These are phyloP conservation scores for Nemania sp. DNA, from an alignment of 2,329 filamentous ascomycete genomes.

Conservation along the genomic window DNA sequence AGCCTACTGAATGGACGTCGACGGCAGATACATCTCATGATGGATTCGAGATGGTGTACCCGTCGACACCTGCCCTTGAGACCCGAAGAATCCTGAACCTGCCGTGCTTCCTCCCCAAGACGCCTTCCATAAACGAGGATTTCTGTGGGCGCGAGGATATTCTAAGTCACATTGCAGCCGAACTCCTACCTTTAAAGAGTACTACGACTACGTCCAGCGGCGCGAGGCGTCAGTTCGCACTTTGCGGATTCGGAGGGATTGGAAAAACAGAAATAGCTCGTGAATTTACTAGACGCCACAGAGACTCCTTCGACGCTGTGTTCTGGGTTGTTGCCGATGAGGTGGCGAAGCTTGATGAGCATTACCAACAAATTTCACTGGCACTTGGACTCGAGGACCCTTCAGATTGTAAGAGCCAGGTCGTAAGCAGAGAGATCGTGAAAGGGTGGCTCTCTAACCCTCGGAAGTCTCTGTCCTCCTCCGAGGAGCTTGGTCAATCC, in stretches of 20 bases:
- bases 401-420: neutral
- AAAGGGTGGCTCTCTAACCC: neutral
- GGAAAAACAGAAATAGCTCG: constrained; percentile 20
- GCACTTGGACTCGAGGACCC: neutral
- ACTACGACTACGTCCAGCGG: too few species aligned
- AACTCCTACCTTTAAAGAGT: too few species aligned
- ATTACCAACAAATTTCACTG: constrained; percentile 1
- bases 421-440: neutral
- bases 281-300: constrained; percentile 3
- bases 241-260: constrained; percentile 13
- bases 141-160: too few species aligned
- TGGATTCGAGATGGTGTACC: too few species aligned
- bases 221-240: neutral
- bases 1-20: too few species aligned
- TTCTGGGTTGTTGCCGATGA: constrained; percentile 10
- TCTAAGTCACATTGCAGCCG: too few species aligned
- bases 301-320: constrained; percentile 14
- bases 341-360: neutral
- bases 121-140: too few species aligned
- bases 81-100: too few species aligned
- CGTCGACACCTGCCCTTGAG: too few species aligned
- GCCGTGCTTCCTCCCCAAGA: too few species aligned
- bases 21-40: too few species aligned
- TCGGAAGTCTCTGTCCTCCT: neutral
- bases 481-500: too few species aligned